Evolutionary conservation across 805 yeast genomes (phyloP).

Genomic region (Ogataea neopini): DNA sequence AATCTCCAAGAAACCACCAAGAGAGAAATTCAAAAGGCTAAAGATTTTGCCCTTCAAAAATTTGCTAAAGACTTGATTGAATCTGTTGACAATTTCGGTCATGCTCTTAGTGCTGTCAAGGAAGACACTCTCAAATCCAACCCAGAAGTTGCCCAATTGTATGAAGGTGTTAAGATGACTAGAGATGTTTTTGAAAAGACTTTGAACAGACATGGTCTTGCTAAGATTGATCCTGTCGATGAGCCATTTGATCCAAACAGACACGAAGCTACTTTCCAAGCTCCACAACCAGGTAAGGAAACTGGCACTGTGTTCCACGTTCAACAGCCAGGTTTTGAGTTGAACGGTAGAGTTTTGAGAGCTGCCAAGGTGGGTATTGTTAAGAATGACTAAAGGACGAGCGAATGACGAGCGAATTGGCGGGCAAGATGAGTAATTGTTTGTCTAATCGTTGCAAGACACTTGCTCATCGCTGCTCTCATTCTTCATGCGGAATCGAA

Average conservation of each 20-base stretch:
- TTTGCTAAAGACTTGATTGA: conserved; percentile 89
- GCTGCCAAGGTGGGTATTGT: conserved; percentile 97
- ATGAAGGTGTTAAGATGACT: conserved; percentile 91
- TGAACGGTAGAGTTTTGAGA: conserved; percentile 85
- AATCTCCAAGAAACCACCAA: conserved; percentile 89
- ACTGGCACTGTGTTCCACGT: conserved; percentile 93
- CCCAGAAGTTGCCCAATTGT: conserved; percentile 68
- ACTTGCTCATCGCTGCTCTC: too few species aligned
- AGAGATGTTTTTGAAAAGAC: conserved; percentile 84
- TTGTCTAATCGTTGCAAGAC: too few species aligned
- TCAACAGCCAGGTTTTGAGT: conserved; percentile 85
- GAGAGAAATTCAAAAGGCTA: conserved; percentile 82
- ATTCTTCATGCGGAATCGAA: neutral
- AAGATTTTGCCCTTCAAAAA: conserved; percentile 87
- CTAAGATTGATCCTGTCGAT: conserved; percentile 79
- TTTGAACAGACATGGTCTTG: conserved; percentile 74
- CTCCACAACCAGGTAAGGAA: conserved; percentile 82
- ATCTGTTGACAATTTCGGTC: conserved; percentile 85
- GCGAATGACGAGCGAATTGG: too few species aligned
- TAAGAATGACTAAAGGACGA: too few species aligned
- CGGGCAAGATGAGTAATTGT: neutral
- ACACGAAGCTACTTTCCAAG: conserved; percentile 91
- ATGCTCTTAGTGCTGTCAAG: conserved; percentile 74
- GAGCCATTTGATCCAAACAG: conserved; percentile 86
- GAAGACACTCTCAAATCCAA: conserved; percentile 59